Evolutionary conservation across 257 asterid species (phyloP).

Genomic region (Salvia rosmarinus): DNA sequence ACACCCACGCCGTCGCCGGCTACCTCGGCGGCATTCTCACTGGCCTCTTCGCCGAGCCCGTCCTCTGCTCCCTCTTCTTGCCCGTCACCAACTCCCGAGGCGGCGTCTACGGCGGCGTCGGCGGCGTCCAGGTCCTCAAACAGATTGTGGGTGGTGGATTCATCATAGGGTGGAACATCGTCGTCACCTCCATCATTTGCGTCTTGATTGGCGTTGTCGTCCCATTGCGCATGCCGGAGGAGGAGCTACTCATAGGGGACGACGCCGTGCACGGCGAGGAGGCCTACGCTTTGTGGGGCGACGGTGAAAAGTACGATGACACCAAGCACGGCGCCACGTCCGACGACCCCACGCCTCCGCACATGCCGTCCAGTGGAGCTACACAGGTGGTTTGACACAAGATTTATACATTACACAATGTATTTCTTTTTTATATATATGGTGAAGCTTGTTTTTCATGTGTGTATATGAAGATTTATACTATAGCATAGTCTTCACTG

Average conservation of each 20-base stretch:
- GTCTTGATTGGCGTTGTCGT: slow-evolving; percentile 41
- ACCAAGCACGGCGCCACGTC: slow-evolving; percentile 50
- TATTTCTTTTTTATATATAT: too few species aligned
- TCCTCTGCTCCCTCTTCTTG: slow-evolving; percentile 47
- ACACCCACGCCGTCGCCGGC: slow-evolving; percentile 76
- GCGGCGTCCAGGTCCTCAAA: slow-evolving; percentile 57
- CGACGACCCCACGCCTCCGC: slow-evolving; percentile 36
- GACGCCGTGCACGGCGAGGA: slow-evolving; percentile 80
- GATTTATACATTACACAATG: too few species aligned
- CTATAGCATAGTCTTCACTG: too few species aligned
- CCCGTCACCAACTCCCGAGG: slow-evolving; percentile 69
- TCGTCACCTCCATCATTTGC: slow-evolving; percentile 58
- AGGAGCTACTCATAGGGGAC: slow-evolving; percentile 57
- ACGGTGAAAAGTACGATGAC: slow-evolving; percentile 64
- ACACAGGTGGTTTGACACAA: slow-evolving; percentile 42
- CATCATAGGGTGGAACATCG: slow-evolving; percentile 67
- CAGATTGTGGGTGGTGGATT: slow-evolving; percentile 67
- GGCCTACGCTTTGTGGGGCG: slow-evolving; percentile 78
- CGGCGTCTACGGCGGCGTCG: slow-evolving; percentile 54
- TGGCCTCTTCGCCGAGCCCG: slow-evolving; percentile 67
- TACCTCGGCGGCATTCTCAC: slow-evolving; percentile 64
- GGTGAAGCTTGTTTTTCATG: too few species aligned
- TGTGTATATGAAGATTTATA: too few species aligned
- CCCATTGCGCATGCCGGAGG: slow-evolving; percentile 71
- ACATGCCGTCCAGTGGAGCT: slow-evolving; percentile 44